These are phyloP conservation scores for Lonicera japonica DNA, from an alignment of 129 eudicot genomes.

Conservation along the genomic window DNA sequence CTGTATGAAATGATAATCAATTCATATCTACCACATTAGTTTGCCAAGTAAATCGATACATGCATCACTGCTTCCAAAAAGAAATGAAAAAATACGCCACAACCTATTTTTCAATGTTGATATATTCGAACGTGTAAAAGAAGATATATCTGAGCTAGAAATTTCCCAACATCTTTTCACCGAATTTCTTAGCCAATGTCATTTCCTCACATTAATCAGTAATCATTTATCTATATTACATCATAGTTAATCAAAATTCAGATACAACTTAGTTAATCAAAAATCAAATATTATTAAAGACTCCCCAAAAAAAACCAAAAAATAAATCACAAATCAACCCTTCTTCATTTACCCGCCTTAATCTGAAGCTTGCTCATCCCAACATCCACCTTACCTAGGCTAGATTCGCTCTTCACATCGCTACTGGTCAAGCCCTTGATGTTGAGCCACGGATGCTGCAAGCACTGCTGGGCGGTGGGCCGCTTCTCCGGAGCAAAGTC, in stretches of 20 bases:
- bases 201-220: conserved; percentile 13
- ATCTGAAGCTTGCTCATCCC: conserved; percentile 42
- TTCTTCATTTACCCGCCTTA: conserved; percentile 39
- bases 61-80: too few relatives aligned
- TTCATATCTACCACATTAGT: too few relatives aligned
- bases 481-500: conserved; percentile 90
- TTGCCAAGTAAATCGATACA: too few relatives aligned
- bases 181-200: conserved; percentile 26
- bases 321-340: conserved; percentile 21
- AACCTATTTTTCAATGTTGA: too few relatives aligned
- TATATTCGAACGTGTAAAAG: too few relatives aligned
- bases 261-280: conserved; percentile 25
- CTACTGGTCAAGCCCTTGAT: conserved; percentile 18
- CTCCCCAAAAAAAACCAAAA: conserved; percentile 15
- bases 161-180: too few relatives aligned
- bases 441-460: conserved; percentile 89
- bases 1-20: too few relatives aligned
- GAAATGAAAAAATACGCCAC: too few relatives aligned
- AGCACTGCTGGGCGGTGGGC: conserved; percentile 88
- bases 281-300: conserved; percentile 33
- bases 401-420: conserved; percentile 26
- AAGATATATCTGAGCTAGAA: background rate
- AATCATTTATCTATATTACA: conserved; percentile 44
- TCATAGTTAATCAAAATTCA: conserved; percentile 32
- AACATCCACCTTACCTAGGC: conserved; percentile 34